Evolutionary conservation across 441 rosid genomes (phyloP), one percentile per base, ranked within the genome.

Genomic region (Omphalea diandra): DNA sequence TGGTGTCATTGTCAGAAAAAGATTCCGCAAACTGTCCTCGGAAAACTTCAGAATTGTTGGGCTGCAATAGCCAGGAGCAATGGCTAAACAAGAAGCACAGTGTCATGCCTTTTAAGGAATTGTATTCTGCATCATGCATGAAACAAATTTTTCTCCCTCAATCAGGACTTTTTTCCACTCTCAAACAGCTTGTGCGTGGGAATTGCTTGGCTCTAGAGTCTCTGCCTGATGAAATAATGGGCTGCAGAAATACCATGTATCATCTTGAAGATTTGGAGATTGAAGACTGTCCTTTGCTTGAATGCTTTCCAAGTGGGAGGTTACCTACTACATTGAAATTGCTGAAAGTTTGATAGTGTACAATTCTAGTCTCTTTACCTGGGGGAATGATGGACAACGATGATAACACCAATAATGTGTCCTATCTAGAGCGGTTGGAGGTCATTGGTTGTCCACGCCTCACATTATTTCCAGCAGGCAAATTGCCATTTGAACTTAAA

Each of bases 261-360:
- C 18, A 7, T 60, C 64, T 60, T 35, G 46, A 59, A 59, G 31
- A 20, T 46, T 59, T 60, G 64, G 46, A 60, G 64, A 60, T 60
- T n/a, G 29, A 60, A 60, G 46, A 36, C 7, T 60, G 64, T 60
- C 64, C 29, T 20, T 60, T 18, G 31, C 64, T 60, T 3, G 0
- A 20, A 59, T 36, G 24, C 46, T 60, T 60, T 60, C 64, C 64
- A 59, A 15, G n/a, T n/a, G n/a, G 31, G 8, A 36, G 40, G 18
- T 36, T 60, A 60, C 64, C 44, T 20, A 2, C 9, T 0, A 60
- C n/a, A 15, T 60, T 60, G 26, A 60, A 57, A 57, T 0, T n/a
- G 40, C 35, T 57, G 33, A 57, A 57, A 36, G 31, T 57, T 7
- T 6, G 24, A 32, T 57, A 18, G 38, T 32, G 41, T 57, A 32